phyloP scores from a whole-genome alignment of 2,329 filamentous ascomycete genomes.

The Fusarium sarcochroum region DNA sequence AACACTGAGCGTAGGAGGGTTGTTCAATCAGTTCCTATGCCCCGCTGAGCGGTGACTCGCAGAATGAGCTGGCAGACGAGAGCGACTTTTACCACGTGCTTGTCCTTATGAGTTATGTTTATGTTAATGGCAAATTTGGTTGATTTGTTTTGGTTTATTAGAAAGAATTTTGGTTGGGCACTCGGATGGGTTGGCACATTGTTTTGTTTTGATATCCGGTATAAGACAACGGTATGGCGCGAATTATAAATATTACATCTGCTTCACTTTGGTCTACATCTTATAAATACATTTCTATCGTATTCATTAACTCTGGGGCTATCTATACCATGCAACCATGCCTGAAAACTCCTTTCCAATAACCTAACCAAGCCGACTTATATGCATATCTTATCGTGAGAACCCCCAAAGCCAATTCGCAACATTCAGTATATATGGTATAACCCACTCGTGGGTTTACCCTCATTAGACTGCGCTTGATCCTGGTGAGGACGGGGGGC shows the following conservation, averaged over 20 bases:
- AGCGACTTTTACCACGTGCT: neutral
- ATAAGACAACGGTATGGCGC: conserved; percentile 10
- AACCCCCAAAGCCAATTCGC: neutral
- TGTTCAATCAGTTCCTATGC: conserved; percentile 26
- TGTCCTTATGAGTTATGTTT: conserved; percentile 2
- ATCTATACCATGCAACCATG: conserved; percentile 21
- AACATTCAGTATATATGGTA: conserved; percentile 18
- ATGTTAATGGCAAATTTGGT: neutral
- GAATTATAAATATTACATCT: neutral
- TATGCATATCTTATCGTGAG: conserved; percentile 15
- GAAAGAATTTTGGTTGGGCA: neutral
- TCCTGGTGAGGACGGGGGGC: conserved; percentile 33
- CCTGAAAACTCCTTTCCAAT: conserved; percentile 25
- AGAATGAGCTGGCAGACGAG: neutral
- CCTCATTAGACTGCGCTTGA: conserved; percentile 12
- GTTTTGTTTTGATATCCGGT: conserved; percentile 12
- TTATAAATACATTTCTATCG: conserved; percentile 15
- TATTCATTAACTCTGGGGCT: conserved; percentile 7
- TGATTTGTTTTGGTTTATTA: neutral
- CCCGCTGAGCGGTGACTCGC: conserved; percentile 26
- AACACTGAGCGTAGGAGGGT: conserved; percentile 31
- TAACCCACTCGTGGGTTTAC: conserved; percentile 13
- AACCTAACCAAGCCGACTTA: conserved; percentile 8
- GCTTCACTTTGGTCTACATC: conserved; percentile 6
- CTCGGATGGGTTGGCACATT: conserved; percentile 15